These are phyloP conservation scores for Sclerotinia nivalis DNA, from an alignment of 2,329 filamentous ascomycete genomes.

Conservation along the genomic window DNA sequence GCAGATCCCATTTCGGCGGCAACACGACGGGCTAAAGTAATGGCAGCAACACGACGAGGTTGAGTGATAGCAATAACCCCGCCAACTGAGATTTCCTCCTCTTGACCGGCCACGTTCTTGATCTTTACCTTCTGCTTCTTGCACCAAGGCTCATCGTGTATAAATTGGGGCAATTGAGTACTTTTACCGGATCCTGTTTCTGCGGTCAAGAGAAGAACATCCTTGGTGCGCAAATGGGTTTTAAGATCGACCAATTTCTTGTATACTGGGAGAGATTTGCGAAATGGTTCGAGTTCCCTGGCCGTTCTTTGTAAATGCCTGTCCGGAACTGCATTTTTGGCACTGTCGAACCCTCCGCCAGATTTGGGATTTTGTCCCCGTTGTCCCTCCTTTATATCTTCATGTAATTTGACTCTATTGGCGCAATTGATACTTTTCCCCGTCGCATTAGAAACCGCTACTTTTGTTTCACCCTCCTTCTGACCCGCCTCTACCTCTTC, in stretches of 20 bases:
- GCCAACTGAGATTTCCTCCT: slow-evolving; percentile 57
- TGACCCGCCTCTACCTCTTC: neutral
- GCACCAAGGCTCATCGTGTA: slow-evolving; percentile 80
- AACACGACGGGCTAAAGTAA: slow-evolving; percentile 84
- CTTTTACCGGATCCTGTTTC: slow-evolving; percentile 96
- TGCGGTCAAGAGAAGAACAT: slow-evolving; percentile 82
- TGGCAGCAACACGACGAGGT: slow-evolving; percentile 89
- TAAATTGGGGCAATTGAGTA: slow-evolving; percentile 92
- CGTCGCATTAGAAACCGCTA: neutral
- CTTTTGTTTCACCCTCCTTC: slow-evolving; percentile 12
- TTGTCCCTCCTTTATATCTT: neutral
- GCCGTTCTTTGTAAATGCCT: slow-evolving; percentile 32
- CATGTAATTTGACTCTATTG: neutral
- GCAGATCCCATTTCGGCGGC: slow-evolving; percentile 76
- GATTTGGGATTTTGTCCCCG: slow-evolving; percentile 20
- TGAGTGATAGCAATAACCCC: slow-evolving; percentile 92
- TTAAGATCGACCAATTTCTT: slow-evolving; percentile 37
- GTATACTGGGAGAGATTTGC: slow-evolving; percentile 40
- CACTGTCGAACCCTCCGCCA: neutral
- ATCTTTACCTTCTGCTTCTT: slow-evolving; percentile 57
- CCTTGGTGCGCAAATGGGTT: slow-evolving; percentile 41
- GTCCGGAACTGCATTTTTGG: slow-evolving; percentile 15
- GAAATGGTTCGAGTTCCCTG: slow-evolving; percentile 31
- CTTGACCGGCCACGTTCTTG: slow-evolving; percentile 38
- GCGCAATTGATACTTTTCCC: neutral